Evolutionary conservation across 2,329 filamentous ascomycete genomes (phyloP).

Genomic region (Tolypocladium tundrense): DNA sequence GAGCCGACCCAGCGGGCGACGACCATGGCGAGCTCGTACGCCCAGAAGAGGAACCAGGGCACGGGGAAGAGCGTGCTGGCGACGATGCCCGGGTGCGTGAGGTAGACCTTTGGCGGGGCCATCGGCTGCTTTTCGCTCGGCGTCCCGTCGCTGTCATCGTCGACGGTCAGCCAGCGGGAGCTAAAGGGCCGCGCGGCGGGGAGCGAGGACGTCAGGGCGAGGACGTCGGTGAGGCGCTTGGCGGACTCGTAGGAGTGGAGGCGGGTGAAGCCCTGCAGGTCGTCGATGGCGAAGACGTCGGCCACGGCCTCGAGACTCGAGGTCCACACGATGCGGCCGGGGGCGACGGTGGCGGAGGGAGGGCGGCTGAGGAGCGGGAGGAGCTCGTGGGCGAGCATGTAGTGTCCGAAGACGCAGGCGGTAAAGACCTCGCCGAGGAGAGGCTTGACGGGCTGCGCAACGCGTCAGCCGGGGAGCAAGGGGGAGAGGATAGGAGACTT

Average conservation of each 20-base stretch:
- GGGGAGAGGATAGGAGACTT: slow-evolving; percentile 1
- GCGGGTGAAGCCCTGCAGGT: slow-evolving; percentile 64
- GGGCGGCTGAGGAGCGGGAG: slow-evolving; percentile 57
- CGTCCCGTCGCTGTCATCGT: slow-evolving; percentile 10
- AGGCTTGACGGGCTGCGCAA: slow-evolving; percentile 39
- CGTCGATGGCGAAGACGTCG: slow-evolving; percentile 48
- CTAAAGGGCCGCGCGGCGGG: slow-evolving; percentile 51
- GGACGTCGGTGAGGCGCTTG: slow-evolving; percentile 78
- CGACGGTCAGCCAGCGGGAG: slow-evolving; percentile 40
- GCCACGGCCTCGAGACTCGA: slow-evolving; percentile 63
- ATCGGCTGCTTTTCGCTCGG: slow-evolving; percentile 8
- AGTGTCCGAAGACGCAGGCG: slow-evolving; percentile 92
- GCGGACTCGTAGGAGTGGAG: slow-evolving; percentile 68
- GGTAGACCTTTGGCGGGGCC: slow-evolving; percentile 53
- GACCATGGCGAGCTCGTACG: slow-evolving; percentile 59
- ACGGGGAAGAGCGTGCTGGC: slow-evolving; percentile 74
- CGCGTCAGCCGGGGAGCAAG: not conserved
- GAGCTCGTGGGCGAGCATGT: slow-evolving; percentile 74
- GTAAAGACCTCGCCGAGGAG: slow-evolving; percentile 74
- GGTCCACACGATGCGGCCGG: slow-evolving; percentile 74
- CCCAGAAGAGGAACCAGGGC: slow-evolving; percentile 55
- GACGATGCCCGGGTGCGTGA: slow-evolving; percentile 80
- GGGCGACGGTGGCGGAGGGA: slow-evolving; percentile 21
- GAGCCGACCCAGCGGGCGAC: slow-evolving; percentile 70
- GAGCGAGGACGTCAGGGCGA: slow-evolving; percentile 63